Percentiles rank a stretch among this genome's conserved stretches.
Evolutionary conservation across 164 flowering plant genomes (phyloP).

Genomic region (Saururus chinensis): DNA sequence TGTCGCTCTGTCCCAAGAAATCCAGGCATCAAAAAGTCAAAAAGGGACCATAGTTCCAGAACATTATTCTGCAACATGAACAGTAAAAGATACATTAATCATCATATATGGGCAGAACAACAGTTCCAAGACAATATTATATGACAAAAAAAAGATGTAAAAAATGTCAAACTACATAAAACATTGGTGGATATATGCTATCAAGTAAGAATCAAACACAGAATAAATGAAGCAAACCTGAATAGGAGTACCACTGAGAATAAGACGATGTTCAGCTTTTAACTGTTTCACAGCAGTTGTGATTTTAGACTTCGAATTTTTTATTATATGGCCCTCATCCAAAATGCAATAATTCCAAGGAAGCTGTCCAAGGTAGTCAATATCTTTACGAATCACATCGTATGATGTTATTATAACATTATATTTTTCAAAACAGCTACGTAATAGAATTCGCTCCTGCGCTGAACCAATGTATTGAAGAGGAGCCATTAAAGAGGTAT

Average conservation of each 20-base stretch:
- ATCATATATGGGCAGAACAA: conserved; percentile 1
- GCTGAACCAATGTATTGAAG: conserved; percentile 95
- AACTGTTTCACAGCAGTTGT: conserved; percentile 85
- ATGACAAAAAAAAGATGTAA: background rate
- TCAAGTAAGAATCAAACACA: background rate
- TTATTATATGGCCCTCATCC: conserved; percentile 97
- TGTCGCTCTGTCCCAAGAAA: conserved; percentile 99
- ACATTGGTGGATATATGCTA: background rate
- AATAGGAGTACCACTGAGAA: conserved; percentile 96
- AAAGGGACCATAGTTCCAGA: conserved; percentile 96
- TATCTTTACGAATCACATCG: conserved; percentile 93
- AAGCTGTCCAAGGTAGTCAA: conserved; percentile 58
- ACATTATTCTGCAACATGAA: conserved; percentile 66
- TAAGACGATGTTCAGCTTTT: conserved; percentile 83
- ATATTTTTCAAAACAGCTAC: conserved; percentile 50
- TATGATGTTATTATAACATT: conserved; percentile 88
- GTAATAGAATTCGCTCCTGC: conserved; percentile 62
- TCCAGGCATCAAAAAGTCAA: conserved; percentile 99
- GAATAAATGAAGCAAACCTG: conserved; percentile 34
- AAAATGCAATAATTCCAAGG: conserved; percentile 90
- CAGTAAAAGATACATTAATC: conserved; percentile 1
- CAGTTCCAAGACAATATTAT: background rate
- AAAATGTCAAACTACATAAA: background rate
- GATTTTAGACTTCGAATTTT: conserved; percentile 85
- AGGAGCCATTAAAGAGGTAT: conserved; percentile 49